Percentiles rank a stretch among this genome's conserved stretches.
These are phyloP conservation scores for Coffea eugenioides DNA, from an alignment of 257 asterid species.

Conservation along the genomic window DNA sequence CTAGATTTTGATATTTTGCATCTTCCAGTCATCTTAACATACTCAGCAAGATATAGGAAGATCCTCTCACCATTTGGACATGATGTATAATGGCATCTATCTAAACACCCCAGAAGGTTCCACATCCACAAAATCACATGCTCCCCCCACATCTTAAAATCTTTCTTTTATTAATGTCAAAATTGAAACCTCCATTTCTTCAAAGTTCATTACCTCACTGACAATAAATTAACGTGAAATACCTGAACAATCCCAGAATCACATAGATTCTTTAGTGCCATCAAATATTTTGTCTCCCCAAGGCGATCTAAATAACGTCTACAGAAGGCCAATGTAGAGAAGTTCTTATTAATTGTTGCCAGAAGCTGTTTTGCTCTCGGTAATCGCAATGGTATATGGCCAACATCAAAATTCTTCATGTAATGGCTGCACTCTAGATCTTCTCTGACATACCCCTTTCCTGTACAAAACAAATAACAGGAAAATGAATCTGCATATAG, in stretches of 20 bases:
- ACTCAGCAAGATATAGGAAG: not conserved
- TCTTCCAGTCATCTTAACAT: not conserved
- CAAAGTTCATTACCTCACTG: not conserved
- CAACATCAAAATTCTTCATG: conserved; percentile 95
- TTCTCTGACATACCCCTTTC: conserved; percentile 94
- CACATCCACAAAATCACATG: not conserved
- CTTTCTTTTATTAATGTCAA: not conserved
- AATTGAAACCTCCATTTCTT: not conserved
- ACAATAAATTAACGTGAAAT: conserved; percentile 3
- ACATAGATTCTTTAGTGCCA: conserved; percentile 96
- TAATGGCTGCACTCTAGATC: conserved; percentile 98
- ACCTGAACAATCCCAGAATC: conserved; percentile 96
- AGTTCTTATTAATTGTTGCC: conserved; percentile 86
- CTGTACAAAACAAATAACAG: conserved; percentile 35
- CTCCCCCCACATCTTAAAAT: no score
- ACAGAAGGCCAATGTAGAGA: conserved; percentile 94
- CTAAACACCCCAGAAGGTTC: not conserved
- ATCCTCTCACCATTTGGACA: not conserved
- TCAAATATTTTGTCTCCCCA: conserved; percentile 89
- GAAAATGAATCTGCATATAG: not conserved
- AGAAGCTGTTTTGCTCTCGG: conserved; percentile 90
- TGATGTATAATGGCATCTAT: not conserved
- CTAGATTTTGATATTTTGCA: not conserved
- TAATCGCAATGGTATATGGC: conserved; percentile 83
- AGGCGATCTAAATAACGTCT: conserved; percentile 89